Base-by-base conservation (phyloP, 2,329 filamentous ascomycete genomes). In the Pestalotiopsis sp. region DNA sequence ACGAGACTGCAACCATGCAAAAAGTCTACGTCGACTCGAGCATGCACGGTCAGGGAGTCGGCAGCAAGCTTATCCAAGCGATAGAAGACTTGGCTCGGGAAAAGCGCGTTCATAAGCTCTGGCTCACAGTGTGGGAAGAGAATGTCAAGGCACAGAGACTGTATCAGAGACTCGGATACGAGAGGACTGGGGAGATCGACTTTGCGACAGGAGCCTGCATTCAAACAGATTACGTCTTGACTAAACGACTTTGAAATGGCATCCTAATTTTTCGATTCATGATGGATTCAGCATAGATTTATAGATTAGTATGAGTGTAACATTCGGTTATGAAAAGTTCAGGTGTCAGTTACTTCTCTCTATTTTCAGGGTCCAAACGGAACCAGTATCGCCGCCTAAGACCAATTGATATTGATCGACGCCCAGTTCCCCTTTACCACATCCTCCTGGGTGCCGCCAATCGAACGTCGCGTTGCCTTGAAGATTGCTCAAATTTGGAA, bases 41-140 rank as follows among this genome's bases (percentile, higher is more conserved):
- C 1, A 72, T 72, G 12, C 77, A 78, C 14, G 76, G 77, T 14
- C 66, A 69, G 4, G 76, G 76, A 14, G 72, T 78, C 36, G 77
- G 77, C 12, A 74, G 67, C 57, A 73, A 68, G 68, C 74, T 78
- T 14, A 71, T 76, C 58, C 70, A 70, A 2, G 72, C 70, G 1
- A 72, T 77, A 3, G 76, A 77, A 68, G 56, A 23, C 2, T 71
- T 65, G 62, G 77, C 77, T 2, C 73, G 72, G 38, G 72, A 69
- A 17, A 73, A 76, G 67, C 75, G 76, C 14, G 75, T 75, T 68
- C 56, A 69, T 64, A 56, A 71, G 31, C 45, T 78, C 9, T 78
- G 76, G 76, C 60, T 78, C 39, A 73, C 72, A 2, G 77, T 78
- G 1, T 78, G 75, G 75, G 75, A 78, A 67, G 49, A 77, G 2